phyloP scores from a whole-genome alignment of 2,329 filamentous ascomycete species.

The Diaporthe humulicola region DNA sequence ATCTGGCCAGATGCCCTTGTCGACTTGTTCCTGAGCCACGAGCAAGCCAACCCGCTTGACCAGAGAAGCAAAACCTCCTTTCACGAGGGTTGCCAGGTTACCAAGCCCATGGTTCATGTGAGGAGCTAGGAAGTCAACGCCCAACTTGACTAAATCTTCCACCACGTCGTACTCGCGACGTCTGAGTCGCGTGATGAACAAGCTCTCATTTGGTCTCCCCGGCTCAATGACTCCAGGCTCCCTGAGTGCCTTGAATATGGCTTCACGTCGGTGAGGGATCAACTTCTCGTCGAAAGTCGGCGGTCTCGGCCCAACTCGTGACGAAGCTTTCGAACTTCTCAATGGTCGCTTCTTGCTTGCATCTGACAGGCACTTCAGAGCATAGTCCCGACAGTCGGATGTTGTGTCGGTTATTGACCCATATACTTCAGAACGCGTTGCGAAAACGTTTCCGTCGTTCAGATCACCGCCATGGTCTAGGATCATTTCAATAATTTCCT shows the following conservation, averaged over 20 bases:
- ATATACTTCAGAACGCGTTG: neutral
- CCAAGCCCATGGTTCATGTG: neutral
- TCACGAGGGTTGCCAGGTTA: neutral
- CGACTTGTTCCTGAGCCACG: neutral
- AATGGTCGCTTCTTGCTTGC: neutral
- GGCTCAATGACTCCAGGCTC: neutral
- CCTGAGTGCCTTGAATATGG: neutral
- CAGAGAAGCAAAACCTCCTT: neutral
- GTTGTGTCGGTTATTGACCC: neutral
- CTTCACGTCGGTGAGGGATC: neutral
- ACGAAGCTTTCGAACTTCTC: neutral
- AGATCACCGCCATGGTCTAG: neutral
- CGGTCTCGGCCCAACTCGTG: neutral
- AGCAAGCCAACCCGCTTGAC: neutral
- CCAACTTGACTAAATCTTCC: neutral
- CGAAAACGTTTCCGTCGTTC: neutral
- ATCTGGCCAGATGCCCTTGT: neutral
- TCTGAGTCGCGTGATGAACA: neutral
- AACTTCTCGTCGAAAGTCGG: neutral
- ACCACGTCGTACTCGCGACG: neutral
- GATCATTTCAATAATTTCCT: neutral
- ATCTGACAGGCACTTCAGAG: neutral
- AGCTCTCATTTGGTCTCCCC: neutral
- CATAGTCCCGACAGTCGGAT: neutral
- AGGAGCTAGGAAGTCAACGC: neutral